Conservation (phyloP, 179 eudicot species). For the Sideroxylon spinosum region DNA sequence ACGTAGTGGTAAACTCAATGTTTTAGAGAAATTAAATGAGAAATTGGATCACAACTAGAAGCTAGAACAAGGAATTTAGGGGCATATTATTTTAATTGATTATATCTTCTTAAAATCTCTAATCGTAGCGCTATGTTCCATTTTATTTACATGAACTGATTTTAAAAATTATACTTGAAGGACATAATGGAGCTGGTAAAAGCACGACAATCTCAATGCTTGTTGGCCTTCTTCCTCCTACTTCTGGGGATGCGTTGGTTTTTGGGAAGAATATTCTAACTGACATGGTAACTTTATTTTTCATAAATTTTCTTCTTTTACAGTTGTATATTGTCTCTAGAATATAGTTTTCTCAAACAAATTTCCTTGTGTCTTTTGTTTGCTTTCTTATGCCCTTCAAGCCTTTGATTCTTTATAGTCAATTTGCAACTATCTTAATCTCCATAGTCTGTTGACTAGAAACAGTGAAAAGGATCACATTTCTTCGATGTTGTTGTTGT, state of each 20-base stretch:
- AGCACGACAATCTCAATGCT: conserved; percentile 99
- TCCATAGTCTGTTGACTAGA: too few relatives aligned
- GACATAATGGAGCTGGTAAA: conserved; percentile 99
- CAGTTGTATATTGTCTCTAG: background rate
- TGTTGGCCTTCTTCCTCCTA: conserved; percentile 91
- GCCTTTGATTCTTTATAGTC: too few relatives aligned
- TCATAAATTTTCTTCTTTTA: background rate
- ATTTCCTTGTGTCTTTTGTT: background rate
- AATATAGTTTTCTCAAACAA: background rate
- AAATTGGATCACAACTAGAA: background rate
- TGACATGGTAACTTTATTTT: conserved; percentile 63
- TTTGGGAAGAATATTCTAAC: conserved; percentile 82
- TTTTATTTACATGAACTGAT: conserved; percentile 7
- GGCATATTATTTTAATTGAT: background rate
- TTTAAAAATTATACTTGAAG: conserved; percentile 30
- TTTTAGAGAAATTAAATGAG: background rate
- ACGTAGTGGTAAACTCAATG: too few relatives aligned
- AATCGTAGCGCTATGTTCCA: background rate
- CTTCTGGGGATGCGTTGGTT: conserved; percentile 95
- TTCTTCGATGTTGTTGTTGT: too few relatives aligned
- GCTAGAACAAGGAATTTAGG: background rate
- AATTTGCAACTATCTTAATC: too few relatives aligned
- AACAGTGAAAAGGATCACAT: too few relatives aligned
- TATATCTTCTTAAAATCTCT: background rate
- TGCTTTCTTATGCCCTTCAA: background rate